Percentiles rank a stretch among this genome's conserved stretches.
Conservation (phyloP, 306 rosid genomes). For the Ochetophila trinervis region DNA sequence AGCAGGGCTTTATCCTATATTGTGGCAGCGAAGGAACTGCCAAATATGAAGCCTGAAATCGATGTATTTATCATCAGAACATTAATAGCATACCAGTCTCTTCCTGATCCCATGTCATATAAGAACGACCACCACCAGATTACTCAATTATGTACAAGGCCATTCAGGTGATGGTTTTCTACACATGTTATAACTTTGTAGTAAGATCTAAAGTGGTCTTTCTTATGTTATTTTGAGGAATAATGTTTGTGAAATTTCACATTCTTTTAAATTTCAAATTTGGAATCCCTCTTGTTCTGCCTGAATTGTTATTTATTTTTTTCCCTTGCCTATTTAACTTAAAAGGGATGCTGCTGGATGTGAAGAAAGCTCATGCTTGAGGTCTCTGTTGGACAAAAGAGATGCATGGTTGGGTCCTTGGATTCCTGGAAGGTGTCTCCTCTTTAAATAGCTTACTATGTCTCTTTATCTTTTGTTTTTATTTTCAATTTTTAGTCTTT, state of each 20-base stretch:
- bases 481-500: background rate
- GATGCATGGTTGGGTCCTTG: slow-evolving; percentile 99
- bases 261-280: background rate
- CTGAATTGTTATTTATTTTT: background rate
- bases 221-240: slow-evolving; percentile 12
- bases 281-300: slow-evolving; percentile 16
- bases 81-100: slow-evolving; percentile 80
- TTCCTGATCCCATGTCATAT: slow-evolving; percentile 79
- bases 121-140: slow-evolving; percentile 75
- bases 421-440: slow-evolving; percentile 92
- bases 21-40: slow-evolving; percentile 60
- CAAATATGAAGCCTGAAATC: slow-evolving; percentile 57
- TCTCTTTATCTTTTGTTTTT: background rate
- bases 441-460: slow-evolving; percentile 11
- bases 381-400: slow-evolving; percentile 87
- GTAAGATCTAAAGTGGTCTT: background rate
- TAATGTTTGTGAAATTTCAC: slow-evolving; percentile 3
- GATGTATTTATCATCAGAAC: slow-evolving; percentile 62
- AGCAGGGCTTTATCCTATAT: slow-evolving; percentile 82
- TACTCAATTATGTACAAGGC: slow-evolving; percentile 78
- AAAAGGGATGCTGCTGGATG: slow-evolving; percentile 75
- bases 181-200: slow-evolving; percentile 12
- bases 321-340: slow-evolving; percentile 22
- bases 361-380: slow-evolving; percentile 94
- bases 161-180: slow-evolving; percentile 65